Base-by-base conservation (phyloP, 257 asterid species). In the Thymus mandschuricus region DNA sequence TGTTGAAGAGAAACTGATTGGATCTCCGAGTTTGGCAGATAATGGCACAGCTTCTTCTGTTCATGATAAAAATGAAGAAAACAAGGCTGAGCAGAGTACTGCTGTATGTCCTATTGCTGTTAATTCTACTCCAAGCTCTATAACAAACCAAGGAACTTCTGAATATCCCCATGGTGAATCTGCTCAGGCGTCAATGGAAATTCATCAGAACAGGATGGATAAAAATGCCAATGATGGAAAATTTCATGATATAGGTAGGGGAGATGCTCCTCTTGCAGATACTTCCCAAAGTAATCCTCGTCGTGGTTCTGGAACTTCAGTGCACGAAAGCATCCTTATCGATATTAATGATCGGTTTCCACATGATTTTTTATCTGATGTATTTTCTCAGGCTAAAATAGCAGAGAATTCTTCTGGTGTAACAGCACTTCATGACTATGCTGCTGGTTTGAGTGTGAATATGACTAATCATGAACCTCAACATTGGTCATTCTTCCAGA, bases 311-410 rank as follows among this genome's bases (percentile, higher is more conserved):
- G 76, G 69, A 72, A 57, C 72, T 71, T 74, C 83, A 35, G 89
- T 81, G 82, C 88, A 72, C 10, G 87, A 85, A 59, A 90, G 91
- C 86, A 92, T 91, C 71, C 81, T 86, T 55, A 90, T 93, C 69
- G 93, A 93, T 78, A 83, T 86, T 43, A 86, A 87, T 79, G 98
- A 93, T 72, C 94, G 88, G 60, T 90, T 90, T 79, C 98, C 96
- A 48, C 88, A 80, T 68, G 97, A 90, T 73, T 81, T 93, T 71
- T 75, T 90, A 55, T 87, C 96, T 59, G 98, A 90, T 74, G 85
- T 93, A 73, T 92, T 92, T 83, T 85, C 91, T 31, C 78, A 83
- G 80, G 96, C 86, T 46, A 82, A 70, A 75, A 55, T 57, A 52
- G 72, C 46, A 9, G 96, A 83, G 75, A 79, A 69, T 64, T 71